phyloP scores from a whole-genome alignment of 73 alveolate genomes.

The Durusdinium trenchii region DNA sequence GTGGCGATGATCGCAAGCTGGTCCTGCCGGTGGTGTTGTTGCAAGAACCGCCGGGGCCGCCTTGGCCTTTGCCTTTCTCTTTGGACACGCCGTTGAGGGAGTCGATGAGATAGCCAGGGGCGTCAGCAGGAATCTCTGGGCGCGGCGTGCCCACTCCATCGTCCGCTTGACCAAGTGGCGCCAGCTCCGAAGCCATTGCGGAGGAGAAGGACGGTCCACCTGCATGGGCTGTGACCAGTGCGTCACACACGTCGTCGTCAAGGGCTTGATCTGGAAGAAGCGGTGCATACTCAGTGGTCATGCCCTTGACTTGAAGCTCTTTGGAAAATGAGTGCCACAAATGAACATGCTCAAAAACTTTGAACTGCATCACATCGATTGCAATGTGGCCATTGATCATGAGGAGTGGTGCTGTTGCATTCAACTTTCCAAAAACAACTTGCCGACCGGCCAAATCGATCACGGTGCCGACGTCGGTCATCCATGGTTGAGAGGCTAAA shows the following conservation, averaged over 20 bases:
- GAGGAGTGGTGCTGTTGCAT: neutral
- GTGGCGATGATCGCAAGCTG: slow-evolving; percentile 31
- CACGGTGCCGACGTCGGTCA: neutral
- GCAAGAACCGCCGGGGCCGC: neutral
- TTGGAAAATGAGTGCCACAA: no score
- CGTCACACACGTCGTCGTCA: neutral
- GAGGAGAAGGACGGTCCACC: neutral
- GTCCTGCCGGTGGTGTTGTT: neutral
- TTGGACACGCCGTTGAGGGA: neutral
- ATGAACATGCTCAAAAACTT: neutral
- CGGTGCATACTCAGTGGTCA: neutral
- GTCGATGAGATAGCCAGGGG: neutral
- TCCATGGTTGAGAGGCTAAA: neutral
- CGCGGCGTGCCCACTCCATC: neutral
- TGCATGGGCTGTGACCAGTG: neutral
- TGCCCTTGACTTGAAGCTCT: no score
- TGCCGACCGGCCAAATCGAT: neutral
- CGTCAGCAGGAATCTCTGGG: neutral
- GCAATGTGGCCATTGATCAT: neutral
- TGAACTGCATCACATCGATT: neutral
- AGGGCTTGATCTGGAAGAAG: neutral
- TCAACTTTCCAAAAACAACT: neutral
- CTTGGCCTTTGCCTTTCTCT: neutral
- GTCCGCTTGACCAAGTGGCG: neutral
- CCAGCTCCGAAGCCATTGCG: slow-evolving; percentile 37